These are phyloP conservation scores for Monosporozyma siamensis DNA, from an alignment of 805 yeast species.

Conservation along the genomic window DNA sequence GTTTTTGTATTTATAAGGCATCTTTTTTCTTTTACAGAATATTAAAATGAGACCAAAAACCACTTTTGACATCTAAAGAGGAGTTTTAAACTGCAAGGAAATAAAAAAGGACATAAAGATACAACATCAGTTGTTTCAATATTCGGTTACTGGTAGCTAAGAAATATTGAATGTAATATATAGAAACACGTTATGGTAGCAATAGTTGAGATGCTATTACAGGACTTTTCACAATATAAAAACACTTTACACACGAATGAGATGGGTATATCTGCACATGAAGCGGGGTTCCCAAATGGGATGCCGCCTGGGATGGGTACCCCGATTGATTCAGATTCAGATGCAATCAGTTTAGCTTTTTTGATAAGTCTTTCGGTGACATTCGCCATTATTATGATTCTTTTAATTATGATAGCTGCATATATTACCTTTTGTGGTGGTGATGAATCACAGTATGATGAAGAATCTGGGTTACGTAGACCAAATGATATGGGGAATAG, in stretches of 20 bases:
- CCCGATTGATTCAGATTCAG: constrained; percentile 22
- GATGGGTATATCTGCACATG: too few species aligned
- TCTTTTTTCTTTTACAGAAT: too few species aligned
- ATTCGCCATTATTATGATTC: constrained; percentile 27
- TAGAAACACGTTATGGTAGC: too few species aligned
- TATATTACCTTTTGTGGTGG: constrained; percentile 28
- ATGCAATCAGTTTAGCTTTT: constrained; percentile 27
- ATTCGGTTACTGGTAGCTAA: too few species aligned
- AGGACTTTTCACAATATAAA: not conserved
- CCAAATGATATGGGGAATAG: not conserved
- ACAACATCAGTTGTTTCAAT: too few species aligned
- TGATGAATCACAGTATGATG: constrained; percentile 29
- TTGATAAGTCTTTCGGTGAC: constrained; percentile 29
- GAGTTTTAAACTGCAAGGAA: too few species aligned
- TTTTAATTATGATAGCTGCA: constrained; percentile 24
- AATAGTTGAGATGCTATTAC: too few species aligned
- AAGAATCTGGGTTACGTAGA: constrained; percentile 15
- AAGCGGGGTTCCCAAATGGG: not conserved
- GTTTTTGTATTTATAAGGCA: not conserved
- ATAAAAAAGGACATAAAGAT: too few species aligned
- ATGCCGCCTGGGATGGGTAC: constrained; percentile 7
- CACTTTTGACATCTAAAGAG: too few species aligned
- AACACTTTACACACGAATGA: too few species aligned
- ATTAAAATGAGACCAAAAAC: too few species aligned
- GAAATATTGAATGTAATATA: too few species aligned